Evolutionary conservation across 1,139 yeast genomes (phyloP), one percentile per base, ranked within the genome.

Genomic region (Blastobotrys apis): DNA sequence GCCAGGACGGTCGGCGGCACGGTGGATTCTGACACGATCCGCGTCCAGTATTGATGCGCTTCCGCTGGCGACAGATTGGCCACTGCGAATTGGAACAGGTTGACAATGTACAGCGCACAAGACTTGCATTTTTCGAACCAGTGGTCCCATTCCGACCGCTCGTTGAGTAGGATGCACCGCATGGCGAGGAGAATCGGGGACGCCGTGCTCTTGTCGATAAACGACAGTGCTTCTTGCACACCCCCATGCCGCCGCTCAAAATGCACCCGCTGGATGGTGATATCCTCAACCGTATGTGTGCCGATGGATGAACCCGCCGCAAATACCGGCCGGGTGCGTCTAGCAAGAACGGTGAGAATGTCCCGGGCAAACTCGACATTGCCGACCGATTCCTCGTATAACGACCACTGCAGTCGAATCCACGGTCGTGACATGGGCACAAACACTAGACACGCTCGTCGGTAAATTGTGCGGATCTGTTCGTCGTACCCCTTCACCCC

Each of bases 351-450:
- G 16, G 40, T 44, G 5, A 55, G 52, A 20, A 66, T 61, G 35
- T 60, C 65, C 19, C 64, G 44, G 1, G 71, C 67, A 10, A 52
- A 42, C 8, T 53, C 57, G 5, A 52, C n/a, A 20, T 61, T 53
- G 12, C 63, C 64, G 20, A 44, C 51, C 1, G 56, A 47, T 43
- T 67, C 71, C 41, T 64, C 69, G 46, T 55, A 66, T 15, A 64
- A 45, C 0, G 71, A 61, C 58, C 60, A 67, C 26, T 61, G 64
- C 32, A 59, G 50, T 23, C 71, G 56, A 6, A 67, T 49, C 34
- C 54, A 52, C 5, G 65, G 64, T 15, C 66, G 53, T 6, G 59
- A 50, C 4, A 57, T 50, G 2, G 69, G 70, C 17, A 64, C 63
- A 50, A 62, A 62, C 8, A 58, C 39, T 4, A 56, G 43, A 9